Base-by-base conservation (phyloP, 164 flowering plant species). In the Saururus chinensis region DNA sequence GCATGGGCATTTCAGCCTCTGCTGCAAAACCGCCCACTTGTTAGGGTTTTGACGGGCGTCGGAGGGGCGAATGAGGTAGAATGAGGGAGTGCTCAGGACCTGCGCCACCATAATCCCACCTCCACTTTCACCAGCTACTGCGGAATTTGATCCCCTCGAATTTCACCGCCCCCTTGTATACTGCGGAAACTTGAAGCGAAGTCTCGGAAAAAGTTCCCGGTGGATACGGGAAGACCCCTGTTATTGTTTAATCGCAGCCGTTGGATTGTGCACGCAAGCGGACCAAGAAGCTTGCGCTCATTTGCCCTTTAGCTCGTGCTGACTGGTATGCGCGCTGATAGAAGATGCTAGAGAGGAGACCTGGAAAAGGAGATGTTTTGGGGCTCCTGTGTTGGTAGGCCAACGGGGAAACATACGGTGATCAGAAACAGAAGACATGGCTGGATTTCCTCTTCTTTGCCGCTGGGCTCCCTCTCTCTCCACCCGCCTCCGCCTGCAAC, bases 401-500 rank as follows among this genome's bases (percentile, higher is more conserved):
- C n/a, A n/a, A n/a, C n/a, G n/a, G n/a, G n/a, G 37, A 30, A 2
- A 30, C 37, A 30, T 30, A 6, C 37, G 37, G 37, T 30, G 37
- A 30, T 30, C 37, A 30, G 37, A 30, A 30, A 6, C 37, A 30
- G 6, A 6, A 30, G 37, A 30, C 4, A 30, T 30, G 37, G 37
- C 37, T 30, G 37, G 37, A 30, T 30, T 6, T 16, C 30, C 71
- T 55, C 59, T 72, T 11, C 65, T 67, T 61, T 4, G 30, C 9
- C 6, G 26, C 57, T 54, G 1, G 57, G 9, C 0, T 3, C 65
- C 1, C 56, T 53, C 61, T 51, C 65, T 68, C 42, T 20, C 65
- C 14, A 45, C 49, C 57, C 71, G 63, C 37, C 42, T 72, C 65
- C 71, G 62, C 24, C 65, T 56, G 23, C 68, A 64, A 21, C 75